Conservation (phyloP, 2,329 filamentous ascomycete species). For the Fusarium verticillioides region DNA sequence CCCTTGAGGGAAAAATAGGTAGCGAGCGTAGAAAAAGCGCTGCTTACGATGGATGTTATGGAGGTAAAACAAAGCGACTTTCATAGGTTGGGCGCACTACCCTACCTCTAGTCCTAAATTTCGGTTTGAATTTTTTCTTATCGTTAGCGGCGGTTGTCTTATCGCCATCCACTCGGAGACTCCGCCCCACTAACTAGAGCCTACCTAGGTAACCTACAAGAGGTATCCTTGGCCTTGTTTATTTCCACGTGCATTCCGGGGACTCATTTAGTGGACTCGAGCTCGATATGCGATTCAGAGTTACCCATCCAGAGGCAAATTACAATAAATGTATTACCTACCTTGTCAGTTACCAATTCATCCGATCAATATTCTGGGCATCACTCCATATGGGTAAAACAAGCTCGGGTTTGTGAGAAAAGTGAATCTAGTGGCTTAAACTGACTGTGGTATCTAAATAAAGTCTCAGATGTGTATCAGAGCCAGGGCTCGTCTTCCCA, state of each 20-base stretch:
- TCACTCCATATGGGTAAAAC: not conserved
- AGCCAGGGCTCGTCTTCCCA: slow-evolving; percentile 7
- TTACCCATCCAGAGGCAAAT: slow-evolving; percentile 5
- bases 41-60: slow-evolving; percentile 38
- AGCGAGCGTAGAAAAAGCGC: slow-evolving; percentile 38
- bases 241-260: slow-evolving; percentile 41
- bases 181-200: slow-evolving; percentile 19
- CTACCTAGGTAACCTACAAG: not conserved
- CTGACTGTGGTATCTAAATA: slow-evolving; percentile 18
- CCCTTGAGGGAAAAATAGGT: slow-evolving; percentile 30
- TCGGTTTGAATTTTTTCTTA: slow-evolving; percentile 34
- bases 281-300: not conserved
- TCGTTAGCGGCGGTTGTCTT: slow-evolving; percentile 22
- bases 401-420: not conserved
- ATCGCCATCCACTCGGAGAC: slow-evolving; percentile 26
- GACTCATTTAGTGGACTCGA: slow-evolving; percentile 24
- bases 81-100: slow-evolving; percentile 30
- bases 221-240: slow-evolving; percentile 17
- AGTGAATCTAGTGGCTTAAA: slow-evolving; percentile 11
- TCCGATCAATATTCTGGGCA: not conserved
- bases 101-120: slow-evolving; percentile 15
- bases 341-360: not conserved
- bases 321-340: not conserved
- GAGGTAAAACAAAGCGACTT: slow-evolving; percentile 19
- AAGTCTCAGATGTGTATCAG: slow-evolving; percentile 21